Conservation (phyloP, 495 filamentous ascomycete species). For the Lentithecium fluviatile region DNA sequence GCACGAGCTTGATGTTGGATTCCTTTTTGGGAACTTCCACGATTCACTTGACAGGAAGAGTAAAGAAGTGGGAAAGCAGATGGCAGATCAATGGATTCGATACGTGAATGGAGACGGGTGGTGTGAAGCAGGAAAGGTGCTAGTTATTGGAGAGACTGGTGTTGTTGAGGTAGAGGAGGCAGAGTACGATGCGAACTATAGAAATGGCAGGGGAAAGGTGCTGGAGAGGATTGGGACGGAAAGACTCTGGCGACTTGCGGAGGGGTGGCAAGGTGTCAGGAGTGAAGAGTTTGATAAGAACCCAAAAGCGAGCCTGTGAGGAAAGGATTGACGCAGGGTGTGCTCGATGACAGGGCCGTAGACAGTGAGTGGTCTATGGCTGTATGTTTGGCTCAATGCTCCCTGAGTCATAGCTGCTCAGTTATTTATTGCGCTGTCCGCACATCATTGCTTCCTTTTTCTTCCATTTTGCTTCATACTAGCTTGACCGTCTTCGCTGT, state of each 20-base stretch:
- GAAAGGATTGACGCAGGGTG: no score
- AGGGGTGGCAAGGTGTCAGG: slow-evolving; percentile 26
- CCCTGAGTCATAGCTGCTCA: no score
- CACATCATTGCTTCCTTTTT: no score
- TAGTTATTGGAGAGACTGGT: slow-evolving; percentile 3
- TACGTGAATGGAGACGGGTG: slow-evolving; percentile 21
- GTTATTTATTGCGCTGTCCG: no score
- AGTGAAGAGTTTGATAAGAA: slow-evolving; percentile 1
- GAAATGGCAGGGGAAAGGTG: slow-evolving; percentile 15
- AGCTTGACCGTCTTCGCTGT: no score
- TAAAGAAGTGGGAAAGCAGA: not conserved
- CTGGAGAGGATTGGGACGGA: slow-evolving; percentile 13
- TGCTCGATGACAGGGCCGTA: no score
- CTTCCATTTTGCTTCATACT: no score
- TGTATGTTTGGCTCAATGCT: no score
- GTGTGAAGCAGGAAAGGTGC: slow-evolving; percentile 1
- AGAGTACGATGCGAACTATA: slow-evolving; percentile 16
- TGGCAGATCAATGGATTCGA: slow-evolving; percentile 21
- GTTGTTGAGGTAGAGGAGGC: not conserved
- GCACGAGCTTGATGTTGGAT: slow-evolving; percentile 27
- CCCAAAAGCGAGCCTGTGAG: not conserved
- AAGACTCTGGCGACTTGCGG: slow-evolving; percentile 19
- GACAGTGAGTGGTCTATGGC: no score
- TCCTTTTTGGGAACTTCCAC: slow-evolving; percentile 9
- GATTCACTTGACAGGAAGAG: not conserved